Percentiles rank a stretch among this genome's conserved stretches.
Conservation (phyloP, 768 basidiomycete genomes). For the Boletus barrowsii region DNA sequence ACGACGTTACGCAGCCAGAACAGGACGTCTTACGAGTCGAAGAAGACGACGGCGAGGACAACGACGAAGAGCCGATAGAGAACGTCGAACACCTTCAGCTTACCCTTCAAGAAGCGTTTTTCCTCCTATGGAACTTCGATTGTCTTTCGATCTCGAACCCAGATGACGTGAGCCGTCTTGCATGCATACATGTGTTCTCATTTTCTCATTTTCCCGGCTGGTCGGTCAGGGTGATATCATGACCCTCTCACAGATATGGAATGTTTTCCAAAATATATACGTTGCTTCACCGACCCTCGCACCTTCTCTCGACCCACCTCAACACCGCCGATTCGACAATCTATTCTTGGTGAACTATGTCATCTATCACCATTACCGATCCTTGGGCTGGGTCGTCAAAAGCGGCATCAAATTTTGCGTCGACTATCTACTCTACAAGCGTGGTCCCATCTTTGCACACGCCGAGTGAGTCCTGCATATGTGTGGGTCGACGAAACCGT, state of each 20-base stretch:
- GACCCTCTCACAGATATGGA: slow-evolving; percentile 59
- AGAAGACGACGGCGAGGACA: slow-evolving; percentile 36
- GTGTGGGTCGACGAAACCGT: too few species aligned
- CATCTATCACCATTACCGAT: slow-evolving; percentile 91
- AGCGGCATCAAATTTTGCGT: slow-evolving; percentile 96
- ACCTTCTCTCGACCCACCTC: slow-evolving; percentile 23
- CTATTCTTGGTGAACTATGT: slow-evolving; percentile 90
- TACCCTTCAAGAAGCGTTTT: slow-evolving; percentile 86
- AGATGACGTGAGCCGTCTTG: slow-evolving; percentile 49
- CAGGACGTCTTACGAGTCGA: slow-evolving; percentile 13
- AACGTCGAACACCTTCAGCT: slow-evolving; percentile 91
- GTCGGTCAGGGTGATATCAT: slow-evolving; percentile 49
- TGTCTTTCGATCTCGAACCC: slow-evolving; percentile 72
- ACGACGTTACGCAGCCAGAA: slow-evolving; percentile 15
- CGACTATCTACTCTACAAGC: slow-evolving; percentile 91
- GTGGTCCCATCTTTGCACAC: slow-evolving; percentile 92
- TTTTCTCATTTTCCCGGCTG: not conserved
- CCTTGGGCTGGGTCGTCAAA: slow-evolving; percentile 96
- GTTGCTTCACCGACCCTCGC: slow-evolving; percentile 38
- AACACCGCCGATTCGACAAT: slow-evolving; percentile 68
- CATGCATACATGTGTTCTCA: not conserved
- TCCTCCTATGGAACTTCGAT: slow-evolving; percentile 79
- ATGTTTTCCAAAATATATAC: slow-evolving; percentile 57
- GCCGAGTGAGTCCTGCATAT: slow-evolving; percentile 68
- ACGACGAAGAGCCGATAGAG: slow-evolving; percentile 54